Evolutionary conservation across 176 grass and related monocot genomes (phyloP), one percentile per base, ranked within the genome.

Genomic region (Pharus latifolius): DNA sequence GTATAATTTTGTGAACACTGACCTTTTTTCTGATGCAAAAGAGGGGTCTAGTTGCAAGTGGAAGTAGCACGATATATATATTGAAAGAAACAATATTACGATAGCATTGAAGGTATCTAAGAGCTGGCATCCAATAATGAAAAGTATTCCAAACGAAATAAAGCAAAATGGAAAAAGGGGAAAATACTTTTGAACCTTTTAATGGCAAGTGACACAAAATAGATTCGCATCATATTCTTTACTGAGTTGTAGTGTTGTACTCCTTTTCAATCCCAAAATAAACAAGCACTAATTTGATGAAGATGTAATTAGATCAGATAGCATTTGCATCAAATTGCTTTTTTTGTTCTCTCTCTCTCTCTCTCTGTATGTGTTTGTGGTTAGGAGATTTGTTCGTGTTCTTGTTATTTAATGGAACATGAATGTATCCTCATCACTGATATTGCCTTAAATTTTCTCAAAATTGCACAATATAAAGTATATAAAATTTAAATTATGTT

Each of bases 41-140:
- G n/a, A n/a, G n/a, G n/a, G 18, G 18, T 1, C 28, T 26, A 3
- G 64, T 61, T 60, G 53, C 55, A 28, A 65, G 31, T 46, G 57
- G 41, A 65, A 25, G 65, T 49, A 60, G 63, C 38, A 58, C 41
- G 63, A 32, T 5, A 48, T 32, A 30, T 44, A 53, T 49, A 49
- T 77, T 38, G 31, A 37, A 27, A 41, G 57, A 46, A 3, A 18
- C 72, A 24, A 74, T 49, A 34, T 10, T 48, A 19, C 25, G 29
- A 28, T 67, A 67, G 47, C 46, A 23, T 61, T 47, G 7, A 79
- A 54, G 72, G 61, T 52, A 80, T 55, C 76, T 73, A 60, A 73
- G 53, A 85, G 82, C 75, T 85, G 82, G 53, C 82, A 62, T 11
- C 76, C 69, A 76, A n/a, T 48, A 85, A 74, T 74, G 62, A 19